phyloP scores from a whole-genome alignment of 768 basidiomycete species.

The Termitomyces sp. region DNA sequence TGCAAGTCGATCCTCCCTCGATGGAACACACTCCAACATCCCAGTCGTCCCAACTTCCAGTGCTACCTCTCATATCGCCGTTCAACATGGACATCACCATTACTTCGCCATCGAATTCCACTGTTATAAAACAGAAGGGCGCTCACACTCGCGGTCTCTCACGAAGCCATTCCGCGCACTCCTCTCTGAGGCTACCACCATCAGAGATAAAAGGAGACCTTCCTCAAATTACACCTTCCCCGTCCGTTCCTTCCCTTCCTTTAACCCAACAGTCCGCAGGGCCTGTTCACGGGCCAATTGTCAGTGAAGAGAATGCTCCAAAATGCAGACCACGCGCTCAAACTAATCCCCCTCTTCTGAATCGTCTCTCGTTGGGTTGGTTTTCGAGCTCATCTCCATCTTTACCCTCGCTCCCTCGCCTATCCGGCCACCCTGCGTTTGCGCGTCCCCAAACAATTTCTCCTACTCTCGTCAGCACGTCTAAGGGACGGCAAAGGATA shows the following conservation, averaged over 20 bases:
- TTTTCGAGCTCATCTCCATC: conserved; percentile 48
- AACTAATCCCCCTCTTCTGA: conserved; percentile 69
- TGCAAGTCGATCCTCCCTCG: conserved; percentile 1
- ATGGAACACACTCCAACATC: conserved; percentile 8
- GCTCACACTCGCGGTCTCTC: conserved; percentile 32
- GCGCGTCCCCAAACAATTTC: conserved; percentile 15
- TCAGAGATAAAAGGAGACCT: conserved; percentile 11
- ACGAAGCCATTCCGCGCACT: conserved; percentile 39
- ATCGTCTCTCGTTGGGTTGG: conserved; percentile 65
- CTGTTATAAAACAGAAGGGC: conserved; percentile 22
- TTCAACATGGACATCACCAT: conserved; percentile 23
- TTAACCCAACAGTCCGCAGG: conserved; percentile 12
- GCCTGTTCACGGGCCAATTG: conserved; percentile 6
- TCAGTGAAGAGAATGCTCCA: conserved; percentile 16
- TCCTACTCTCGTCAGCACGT: not conserved
- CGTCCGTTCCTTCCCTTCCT: not conserved
- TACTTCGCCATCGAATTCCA: conserved; percentile 30
- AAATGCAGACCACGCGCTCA: conserved; percentile 36
- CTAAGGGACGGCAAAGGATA: conserved; percentile 3
- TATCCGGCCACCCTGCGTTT: conserved; percentile 16
- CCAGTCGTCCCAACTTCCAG: conserved; percentile 24
- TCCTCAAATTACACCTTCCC: not conserved
- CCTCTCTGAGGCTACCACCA: conserved; percentile 1
- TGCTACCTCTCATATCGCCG: conserved; percentile 27
- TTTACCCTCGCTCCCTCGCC: conserved; percentile 24